These are phyloP conservation scores for Sonneratia caseolaris DNA, from an alignment of 345 rosid species.

Conservation along the genomic window DNA sequence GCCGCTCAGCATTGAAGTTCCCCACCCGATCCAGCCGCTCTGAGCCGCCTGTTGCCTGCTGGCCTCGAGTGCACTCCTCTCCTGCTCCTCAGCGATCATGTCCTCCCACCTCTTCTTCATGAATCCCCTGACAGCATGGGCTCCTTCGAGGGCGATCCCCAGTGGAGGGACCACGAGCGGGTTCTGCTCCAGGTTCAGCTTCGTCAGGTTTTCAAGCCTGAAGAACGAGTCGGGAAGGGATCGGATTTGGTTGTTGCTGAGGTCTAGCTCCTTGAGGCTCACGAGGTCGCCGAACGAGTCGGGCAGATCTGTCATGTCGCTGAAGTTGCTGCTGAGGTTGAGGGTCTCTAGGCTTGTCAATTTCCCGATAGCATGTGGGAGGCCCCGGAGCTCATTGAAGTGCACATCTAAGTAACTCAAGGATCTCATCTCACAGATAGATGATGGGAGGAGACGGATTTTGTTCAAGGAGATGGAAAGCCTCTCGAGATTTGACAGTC, in stretches of 20 bases:
- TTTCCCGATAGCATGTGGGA: slow-evolving; percentile 66
- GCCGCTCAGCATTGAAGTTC: slow-evolving; percentile 50
- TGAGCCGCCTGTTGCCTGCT: slow-evolving; percentile 37
- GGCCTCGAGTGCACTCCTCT: slow-evolving; percentile 42
- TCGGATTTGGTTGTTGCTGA: slow-evolving; percentile 92
- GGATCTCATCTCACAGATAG: slow-evolving; percentile 66
- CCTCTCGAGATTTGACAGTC: slow-evolving; percentile 53
- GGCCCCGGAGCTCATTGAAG: slow-evolving; percentile 73
- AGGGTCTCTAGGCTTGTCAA: slow-evolving; percentile 64
- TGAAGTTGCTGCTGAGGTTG: slow-evolving; percentile 78
- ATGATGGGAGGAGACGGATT: slow-evolving; percentile 52
- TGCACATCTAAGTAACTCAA: slow-evolving; percentile 68
- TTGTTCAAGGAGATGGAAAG: slow-evolving; percentile 68
- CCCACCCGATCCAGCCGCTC: slow-evolving; percentile 69
- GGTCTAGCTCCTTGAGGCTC: slow-evolving; percentile 74
- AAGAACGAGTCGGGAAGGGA: slow-evolving; percentile 64
- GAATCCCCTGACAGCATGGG: slow-evolving; percentile 54
- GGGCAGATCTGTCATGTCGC: slow-evolving; percentile 58
- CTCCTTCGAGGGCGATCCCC: slow-evolving; percentile 61
- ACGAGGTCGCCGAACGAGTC: slow-evolving; percentile 60
- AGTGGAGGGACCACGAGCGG: slow-evolving; percentile 62
- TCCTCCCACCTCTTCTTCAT: slow-evolving; percentile 72
- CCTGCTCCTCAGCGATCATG: slow-evolving; percentile 50
- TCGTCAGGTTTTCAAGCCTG: slow-evolving; percentile 53
- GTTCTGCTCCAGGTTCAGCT: slow-evolving; percentile 78